Base-by-base conservation (phyloP, 2,329 filamentous ascomycete genomes). In the Bisporella sp. region DNA sequence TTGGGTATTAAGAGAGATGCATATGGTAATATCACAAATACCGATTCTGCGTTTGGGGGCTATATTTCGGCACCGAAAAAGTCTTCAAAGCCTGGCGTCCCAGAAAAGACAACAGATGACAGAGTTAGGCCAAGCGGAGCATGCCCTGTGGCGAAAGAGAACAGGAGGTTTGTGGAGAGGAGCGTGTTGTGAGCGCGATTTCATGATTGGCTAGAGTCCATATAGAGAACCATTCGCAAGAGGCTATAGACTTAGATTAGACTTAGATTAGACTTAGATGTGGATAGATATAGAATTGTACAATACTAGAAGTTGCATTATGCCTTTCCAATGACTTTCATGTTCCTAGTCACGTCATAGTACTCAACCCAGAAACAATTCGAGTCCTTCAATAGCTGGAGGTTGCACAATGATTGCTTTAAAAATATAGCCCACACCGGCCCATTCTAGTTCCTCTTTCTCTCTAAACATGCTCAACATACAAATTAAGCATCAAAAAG, bases 31-130 rank as follows among this genome's bases (percentile, higher is more conserved):
- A 67, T 84, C 39, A 63, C 71, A 32, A 82, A 84, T 59, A 68
- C 72, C 8, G 79, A 83, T 57, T 81, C 82, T 58, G 63, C 69
- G 45, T 70, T 72, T 56, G 79, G 74, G n/a, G 78, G 78, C 1
- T 81, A 81, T 59, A 59, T 71, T 49, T 71, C 72, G 48, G 78
- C 78, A 29, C 78, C 78, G 1, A 79, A 79, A 72, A 81, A 81
- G 73, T 73, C 50, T 43, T 44, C 29, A 8, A 60, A 53, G 54
- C 66, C 64, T 56, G 69, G 64, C 33, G 64, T 53, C 53, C 66
- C 54, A 46, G 53, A 35, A 47, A 63, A 62, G 59, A 62, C 54
- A 52, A 70, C 60, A 2, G 58, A 62, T 59, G 60, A 61, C 11
- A 47, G 57, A 29, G 50, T 57, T 7, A 61, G 61, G 12, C 47